phyloP scores from a whole-genome alignment of 495 filamentous ascomycete genomes.

The Penicillium taxi region DNA sequence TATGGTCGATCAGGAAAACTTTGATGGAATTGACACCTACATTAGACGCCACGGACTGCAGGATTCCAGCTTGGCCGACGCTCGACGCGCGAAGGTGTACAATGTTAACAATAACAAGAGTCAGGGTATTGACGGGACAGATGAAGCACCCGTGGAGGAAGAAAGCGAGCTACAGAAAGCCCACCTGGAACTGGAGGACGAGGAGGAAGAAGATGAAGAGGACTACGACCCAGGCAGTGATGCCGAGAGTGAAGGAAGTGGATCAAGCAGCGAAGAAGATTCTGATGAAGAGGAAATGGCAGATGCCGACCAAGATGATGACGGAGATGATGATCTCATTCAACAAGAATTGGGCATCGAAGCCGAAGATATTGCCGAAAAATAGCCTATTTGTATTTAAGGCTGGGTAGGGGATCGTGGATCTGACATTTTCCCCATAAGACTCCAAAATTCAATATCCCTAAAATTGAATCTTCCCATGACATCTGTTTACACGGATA shows the following conservation, averaged over 20 bases:
- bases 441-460: too few species aligned
- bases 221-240: conserved; percentile 81
- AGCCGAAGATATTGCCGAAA: conserved; percentile 28
- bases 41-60: conserved; percentile 73
- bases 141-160: conserved; percentile 32
- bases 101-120: conserved; percentile 52
- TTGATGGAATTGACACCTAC: conserved; percentile 74
- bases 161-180: conserved; percentile 59
- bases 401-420: too few species aligned
- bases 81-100: conserved; percentile 70
- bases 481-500: too few species aligned
- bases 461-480: too few species aligned
- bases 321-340: conserved; percentile 43
- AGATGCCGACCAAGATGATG: conserved; percentile 35
- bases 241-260: conserved; percentile 63
- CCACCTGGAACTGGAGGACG: conserved; percentile 53
- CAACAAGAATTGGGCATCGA: conserved; percentile 34
- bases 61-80: conserved; percentile 86
- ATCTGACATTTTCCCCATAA: too few species aligned
- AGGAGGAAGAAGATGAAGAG: conserved; percentile 79
- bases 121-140: conserved; percentile 22
- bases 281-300: conserved; percentile 43
- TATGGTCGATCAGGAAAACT: conserved; percentile 84
- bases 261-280: conserved; percentile 47
- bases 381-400: too few species aligned